These are phyloP conservation scores for Artemisia tridentata DNA, from an alignment of 129 eudicot genomes.

Conservation along the genomic window DNA sequence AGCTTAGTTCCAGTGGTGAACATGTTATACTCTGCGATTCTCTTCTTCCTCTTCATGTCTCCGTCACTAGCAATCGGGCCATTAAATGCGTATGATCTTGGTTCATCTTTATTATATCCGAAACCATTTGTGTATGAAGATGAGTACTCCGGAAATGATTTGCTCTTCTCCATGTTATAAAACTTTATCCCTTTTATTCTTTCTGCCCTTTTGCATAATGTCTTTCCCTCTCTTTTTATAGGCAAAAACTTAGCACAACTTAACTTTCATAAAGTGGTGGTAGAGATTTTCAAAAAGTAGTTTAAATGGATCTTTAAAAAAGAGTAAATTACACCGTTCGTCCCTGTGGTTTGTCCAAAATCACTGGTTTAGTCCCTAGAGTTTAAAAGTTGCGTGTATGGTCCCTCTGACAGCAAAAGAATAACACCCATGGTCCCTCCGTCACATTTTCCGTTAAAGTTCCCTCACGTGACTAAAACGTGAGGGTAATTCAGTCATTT, in stretches of 20 bases:
- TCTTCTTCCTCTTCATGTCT: conserved; percentile 70
- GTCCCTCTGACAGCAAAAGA: no score
- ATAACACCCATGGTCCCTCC: no score
- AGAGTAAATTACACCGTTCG: no score
- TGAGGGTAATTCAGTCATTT: no score
- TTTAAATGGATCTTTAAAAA: background rate
- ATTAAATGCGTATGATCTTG: conserved; percentile 52
- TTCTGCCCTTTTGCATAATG: background rate
- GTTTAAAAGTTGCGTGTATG: no score
- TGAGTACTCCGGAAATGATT: conserved; percentile 60
- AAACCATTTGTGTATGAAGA: conserved; percentile 40
- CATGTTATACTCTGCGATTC: conserved; percentile 77
- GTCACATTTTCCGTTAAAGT: no score
- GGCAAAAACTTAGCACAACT: background rate
- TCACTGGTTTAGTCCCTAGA: no score
- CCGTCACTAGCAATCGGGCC: conserved; percentile 57
- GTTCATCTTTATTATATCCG: conserved; percentile 23
- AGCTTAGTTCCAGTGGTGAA: conserved; percentile 64
- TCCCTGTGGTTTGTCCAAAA: no score
- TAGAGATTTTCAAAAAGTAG: background rate
- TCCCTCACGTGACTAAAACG: no score
- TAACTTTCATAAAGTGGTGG: background rate
- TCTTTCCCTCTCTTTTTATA: background rate
- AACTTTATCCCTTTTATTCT: background rate
- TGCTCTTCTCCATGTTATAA: conserved; percentile 64